phyloP scores from a whole-genome alignment of 2,329 filamentous ascomycete species.

The Claviceps sp. region DNA sequence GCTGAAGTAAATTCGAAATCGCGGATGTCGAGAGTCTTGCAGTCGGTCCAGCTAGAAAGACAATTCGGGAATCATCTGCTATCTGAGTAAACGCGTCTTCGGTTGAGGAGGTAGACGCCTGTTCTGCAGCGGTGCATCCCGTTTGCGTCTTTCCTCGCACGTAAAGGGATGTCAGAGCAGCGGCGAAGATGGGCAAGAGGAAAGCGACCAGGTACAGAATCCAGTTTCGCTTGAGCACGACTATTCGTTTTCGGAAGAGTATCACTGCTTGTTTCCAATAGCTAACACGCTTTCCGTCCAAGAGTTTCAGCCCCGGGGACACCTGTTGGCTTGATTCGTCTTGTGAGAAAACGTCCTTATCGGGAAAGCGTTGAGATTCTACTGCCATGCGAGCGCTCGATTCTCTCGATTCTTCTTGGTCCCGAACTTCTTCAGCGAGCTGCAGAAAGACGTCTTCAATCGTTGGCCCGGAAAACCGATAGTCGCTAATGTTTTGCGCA shows the following conservation, averaged over 20 bases:
- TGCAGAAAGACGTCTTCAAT: constrained; percentile 89
- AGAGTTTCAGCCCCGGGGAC: constrained; percentile 36
- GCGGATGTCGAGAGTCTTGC: constrained; percentile 22
- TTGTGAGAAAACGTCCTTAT: constrained; percentile 12
- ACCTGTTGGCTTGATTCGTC: constrained; percentile 8
- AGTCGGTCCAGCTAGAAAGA: constrained; percentile 20
- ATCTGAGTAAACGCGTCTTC: constrained; percentile 26
- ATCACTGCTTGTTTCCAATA: constrained; percentile 59
- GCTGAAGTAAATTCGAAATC: constrained; percentile 23
- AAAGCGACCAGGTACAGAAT: constrained; percentile 64
- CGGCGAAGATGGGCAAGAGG: constrained; percentile 64
- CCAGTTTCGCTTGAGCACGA: constrained; percentile 65
- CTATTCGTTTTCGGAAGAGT: constrained; percentile 64
- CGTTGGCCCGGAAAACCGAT: constrained; percentile 76
- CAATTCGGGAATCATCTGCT: constrained; percentile 11
- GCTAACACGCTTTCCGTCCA: constrained; percentile 56
- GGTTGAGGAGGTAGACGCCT: constrained; percentile 27
- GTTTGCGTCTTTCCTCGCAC: constrained; percentile 41
- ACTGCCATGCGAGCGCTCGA: constrained; percentile 10
- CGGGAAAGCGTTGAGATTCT: constrained; percentile 11
- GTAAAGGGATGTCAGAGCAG: constrained; percentile 67
- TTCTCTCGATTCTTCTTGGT: constrained; percentile 27
- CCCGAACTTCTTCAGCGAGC: constrained; percentile 64
- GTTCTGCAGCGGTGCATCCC: constrained; percentile 37
- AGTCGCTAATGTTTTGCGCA: constrained; percentile 52